Evolutionary conservation across 192 early-diverging fungal species (phyloP), one percentile per base, ranked within the genome.

Genomic region (Dissophora globulifera): DNA sequence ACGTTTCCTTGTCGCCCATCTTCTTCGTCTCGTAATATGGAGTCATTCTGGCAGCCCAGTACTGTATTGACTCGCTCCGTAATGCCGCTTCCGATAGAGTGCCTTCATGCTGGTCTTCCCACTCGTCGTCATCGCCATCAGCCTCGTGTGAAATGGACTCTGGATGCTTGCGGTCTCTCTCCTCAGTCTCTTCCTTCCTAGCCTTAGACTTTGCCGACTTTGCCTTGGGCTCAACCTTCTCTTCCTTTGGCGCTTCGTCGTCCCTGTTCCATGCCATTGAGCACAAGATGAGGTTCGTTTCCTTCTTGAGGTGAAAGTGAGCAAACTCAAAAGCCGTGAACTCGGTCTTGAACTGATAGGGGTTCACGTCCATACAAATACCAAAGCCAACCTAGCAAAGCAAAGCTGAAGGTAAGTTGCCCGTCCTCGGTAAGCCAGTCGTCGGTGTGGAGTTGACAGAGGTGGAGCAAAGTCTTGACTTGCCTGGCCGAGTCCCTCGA

Each of bases 321-420:
- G 87, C 87, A 71, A 92, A 94, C 65, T 94, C 93, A 62, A 80
- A 93, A 27, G 62, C 86, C 40, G 70, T 70, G 62, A 92, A 94
- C 1, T 79, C 66, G 2, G 89, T 52, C 65, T 85, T 62, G 75
- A 93, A 94, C 40, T 81, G 69, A 51, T 89, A 91, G 4, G 92
- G 93, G 59, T 94, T 94, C 19, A 94, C 27, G 78, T 94, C 93
- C 93, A 94, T 93, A 55, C 93, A 94, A 10, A 94, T 94, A 4
- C 89, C 93, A 46, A 89, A 74, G n/a, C 89, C 92, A 20, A 93
- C 81, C 88, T 87, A 63, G 31, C 19, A 53, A 54, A 57, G 19
- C 3, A 52, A 31, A 9, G 35, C 6, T 38, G 35, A 38, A 38
- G 6, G 13, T 38, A 38, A 38, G 35, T 38, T 38, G 7, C 13